Percentiles rank a stretch among this genome's conserved stretches.
phyloP scores from a whole-genome alignment of 116 monocot species.

The Phalaenopsis hybrid region DNA sequence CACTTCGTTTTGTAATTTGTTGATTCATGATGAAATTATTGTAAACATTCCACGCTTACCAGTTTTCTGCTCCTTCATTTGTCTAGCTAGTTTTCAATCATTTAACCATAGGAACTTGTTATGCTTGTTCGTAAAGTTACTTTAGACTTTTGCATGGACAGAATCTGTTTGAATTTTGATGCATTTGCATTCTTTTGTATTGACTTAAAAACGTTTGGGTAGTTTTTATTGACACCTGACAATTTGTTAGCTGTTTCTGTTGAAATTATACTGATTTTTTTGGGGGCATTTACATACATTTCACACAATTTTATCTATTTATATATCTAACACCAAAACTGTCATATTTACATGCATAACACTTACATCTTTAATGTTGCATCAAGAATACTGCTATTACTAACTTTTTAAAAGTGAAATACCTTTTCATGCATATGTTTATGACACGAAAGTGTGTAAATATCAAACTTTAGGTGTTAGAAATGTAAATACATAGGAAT shows the following conservation, averaged over 20 bases:
- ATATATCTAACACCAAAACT: too few relatives aligned
- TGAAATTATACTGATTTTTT: background rate
- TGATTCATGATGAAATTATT: background rate
- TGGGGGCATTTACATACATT: too few relatives aligned
- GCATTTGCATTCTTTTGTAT: background rate
- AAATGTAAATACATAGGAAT: background rate
- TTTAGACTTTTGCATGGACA: background rate
- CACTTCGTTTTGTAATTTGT: background rate
- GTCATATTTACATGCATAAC: too few relatives aligned
- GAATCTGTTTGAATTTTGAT: background rate
- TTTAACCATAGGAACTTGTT: background rate
- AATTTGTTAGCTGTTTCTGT: background rate
- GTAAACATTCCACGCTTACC: background rate
- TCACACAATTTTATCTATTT: too few relatives aligned
- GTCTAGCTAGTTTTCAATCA: background rate
- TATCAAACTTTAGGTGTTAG: too few relatives aligned
- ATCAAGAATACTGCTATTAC: too few relatives aligned
- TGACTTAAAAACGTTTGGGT: too few relatives aligned
- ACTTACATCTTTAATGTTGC: too few relatives aligned
- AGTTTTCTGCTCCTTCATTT: background rate
- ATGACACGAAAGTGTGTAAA: too few relatives aligned
- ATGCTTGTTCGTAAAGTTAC: background rate
- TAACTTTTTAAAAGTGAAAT: too few relatives aligned
- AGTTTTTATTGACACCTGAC: background rate
- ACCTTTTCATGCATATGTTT: too few relatives aligned